A percentile compares a stretch with the other conserved stretches of the same genome.
phyloP scores from a whole-genome alignment of 208 protist species.

The Trypanosoma mega region DNA sequence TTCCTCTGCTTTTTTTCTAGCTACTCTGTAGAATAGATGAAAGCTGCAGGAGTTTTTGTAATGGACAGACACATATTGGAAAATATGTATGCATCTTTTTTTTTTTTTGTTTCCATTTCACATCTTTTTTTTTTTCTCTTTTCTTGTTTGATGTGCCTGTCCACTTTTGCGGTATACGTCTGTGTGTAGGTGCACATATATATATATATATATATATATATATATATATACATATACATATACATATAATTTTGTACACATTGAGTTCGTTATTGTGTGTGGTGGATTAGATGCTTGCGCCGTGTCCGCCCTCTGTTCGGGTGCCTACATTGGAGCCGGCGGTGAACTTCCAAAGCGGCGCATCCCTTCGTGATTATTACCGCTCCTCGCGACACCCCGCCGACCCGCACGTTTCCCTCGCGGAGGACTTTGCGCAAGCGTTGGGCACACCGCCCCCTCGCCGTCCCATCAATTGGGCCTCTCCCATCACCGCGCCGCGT shows the following conservation, averaged over 20 bases:
- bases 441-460: constrained; percentile 28
- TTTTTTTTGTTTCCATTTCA: background rate
- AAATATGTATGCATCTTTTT: too few species aligned
- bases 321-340: constrained; percentile 23
- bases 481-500: constrained; percentile 18
- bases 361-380: constrained; percentile 13
- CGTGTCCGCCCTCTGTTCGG: constrained; percentile 18
- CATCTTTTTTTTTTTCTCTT: constrained; percentile 14
- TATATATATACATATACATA: too few species aligned
- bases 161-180: background rate
- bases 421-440: background rate
- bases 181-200: too few species aligned
- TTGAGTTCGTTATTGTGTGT: too few species aligned
- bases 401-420: background rate
- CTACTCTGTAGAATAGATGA: too few species aligned
- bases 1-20: too few species aligned
- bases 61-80: too few species aligned
- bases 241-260: too few species aligned
- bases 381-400: background rate
- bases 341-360: background rate
- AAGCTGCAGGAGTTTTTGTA: too few species aligned
- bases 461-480: constrained; percentile 25
- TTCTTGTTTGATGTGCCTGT: background rate
- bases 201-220: too few species aligned
- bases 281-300: too few species aligned